These are phyloP conservation scores for Peronospora destructor DNA, from an alignment of 352 stramenopile species.

Conservation along the genomic window DNA sequence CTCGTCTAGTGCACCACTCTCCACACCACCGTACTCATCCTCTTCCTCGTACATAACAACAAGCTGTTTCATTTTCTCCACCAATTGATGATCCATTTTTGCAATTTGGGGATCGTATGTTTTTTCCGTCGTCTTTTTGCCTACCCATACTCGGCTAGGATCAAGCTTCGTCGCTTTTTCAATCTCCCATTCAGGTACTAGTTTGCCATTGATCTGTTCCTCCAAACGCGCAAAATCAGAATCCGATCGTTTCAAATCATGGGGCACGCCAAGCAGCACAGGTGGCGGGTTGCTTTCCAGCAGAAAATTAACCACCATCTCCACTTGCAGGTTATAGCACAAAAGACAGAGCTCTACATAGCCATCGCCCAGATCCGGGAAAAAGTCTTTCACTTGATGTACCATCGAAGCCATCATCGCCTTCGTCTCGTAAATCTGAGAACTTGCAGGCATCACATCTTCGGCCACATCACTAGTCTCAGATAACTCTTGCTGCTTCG, in stretches of 20 bases:
- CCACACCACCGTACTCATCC: slow-evolving; percentile 20
- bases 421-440: slow-evolving; percentile 3
- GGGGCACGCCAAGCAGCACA: slow-evolving; percentile 26
- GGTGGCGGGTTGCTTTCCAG: slow-evolving; percentile 45
- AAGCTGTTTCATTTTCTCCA: slow-evolving; percentile 50
- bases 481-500: slow-evolving; percentile 11
- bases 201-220: slow-evolving; percentile 26
- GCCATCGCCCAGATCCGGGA: slow-evolving; percentile 49
- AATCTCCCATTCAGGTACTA: slow-evolving; percentile 7
- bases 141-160: slow-evolving; percentile 48
- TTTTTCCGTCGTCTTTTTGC: slow-evolving; percentile 55
- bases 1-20: slow-evolving; percentile 33
- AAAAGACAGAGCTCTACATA: slow-evolving; percentile 60
- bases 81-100: slow-evolving; percentile 38
- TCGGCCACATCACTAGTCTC: background rate
- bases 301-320: slow-evolving; percentile 53
- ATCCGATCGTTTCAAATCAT: slow-evolving; percentile 29
- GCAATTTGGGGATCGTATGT: slow-evolving; percentile 51
- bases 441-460: slow-evolving; percentile 14
- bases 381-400: slow-evolving; percentile 53
- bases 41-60: slow-evolving; percentile 46
- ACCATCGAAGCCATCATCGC: slow-evolving; percentile 29
- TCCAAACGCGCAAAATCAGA: slow-evolving; percentile 22
- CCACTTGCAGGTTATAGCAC: slow-evolving; percentile 36
- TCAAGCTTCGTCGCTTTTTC: slow-evolving; percentile 38